phyloP scores from a whole-genome alignment of 352 stramenopile species.

The Pythium angustatum region DNA sequence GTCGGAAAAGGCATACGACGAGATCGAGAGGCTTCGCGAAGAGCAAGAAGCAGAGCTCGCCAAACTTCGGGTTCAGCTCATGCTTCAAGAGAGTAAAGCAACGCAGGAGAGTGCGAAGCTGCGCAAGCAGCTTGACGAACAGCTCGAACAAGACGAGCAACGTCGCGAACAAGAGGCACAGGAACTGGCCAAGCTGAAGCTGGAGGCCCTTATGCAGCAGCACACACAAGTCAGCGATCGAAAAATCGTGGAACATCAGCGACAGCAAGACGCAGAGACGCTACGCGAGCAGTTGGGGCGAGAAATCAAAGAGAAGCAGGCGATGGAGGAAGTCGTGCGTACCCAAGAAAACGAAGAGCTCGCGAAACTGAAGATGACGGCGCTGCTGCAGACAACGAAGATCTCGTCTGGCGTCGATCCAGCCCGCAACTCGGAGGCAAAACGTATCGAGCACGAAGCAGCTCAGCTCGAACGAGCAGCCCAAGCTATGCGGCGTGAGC shows the following conservation, averaged over 20 bases:
- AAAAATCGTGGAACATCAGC: slow-evolving; percentile 38
- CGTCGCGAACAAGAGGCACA: slow-evolving; percentile 52
- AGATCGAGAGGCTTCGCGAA: slow-evolving; percentile 71
- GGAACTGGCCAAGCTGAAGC: slow-evolving; percentile 50
- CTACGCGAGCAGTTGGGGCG: slow-evolving; percentile 47
- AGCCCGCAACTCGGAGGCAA: slow-evolving; percentile 30
- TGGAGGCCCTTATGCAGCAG: slow-evolving; percentile 67
- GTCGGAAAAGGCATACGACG: slow-evolving; percentile 75
- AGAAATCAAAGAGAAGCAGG: slow-evolving; percentile 42
- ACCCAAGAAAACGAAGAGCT: slow-evolving; percentile 70
- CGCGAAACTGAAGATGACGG: slow-evolving; percentile 48
- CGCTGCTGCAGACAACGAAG: slow-evolving; percentile 40
- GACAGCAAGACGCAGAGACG: slow-evolving; percentile 36
- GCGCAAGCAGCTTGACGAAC: slow-evolving; percentile 41
- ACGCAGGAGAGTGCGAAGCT: slow-evolving; percentile 50
- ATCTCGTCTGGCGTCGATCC: slow-evolving; percentile 17
- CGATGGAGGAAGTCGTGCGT: slow-evolving; percentile 46
- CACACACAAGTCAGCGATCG: slow-evolving; percentile 39
- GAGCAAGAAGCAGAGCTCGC: slow-evolving; percentile 75
- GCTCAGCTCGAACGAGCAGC: slow-evolving; percentile 43
- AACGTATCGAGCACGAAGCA: slow-evolving; percentile 43
- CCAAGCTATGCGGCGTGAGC: slow-evolving; percentile 45
- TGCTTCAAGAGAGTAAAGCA: slow-evolving; percentile 53
- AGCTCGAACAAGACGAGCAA: slow-evolving; percentile 48
- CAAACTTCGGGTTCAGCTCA: slow-evolving; percentile 64